A percentile compares a stretch with the other conserved stretches of the same genome.
Conservation (phyloP, 768 basidiomycete genomes). For the Lyophyllum decastes region DNA sequence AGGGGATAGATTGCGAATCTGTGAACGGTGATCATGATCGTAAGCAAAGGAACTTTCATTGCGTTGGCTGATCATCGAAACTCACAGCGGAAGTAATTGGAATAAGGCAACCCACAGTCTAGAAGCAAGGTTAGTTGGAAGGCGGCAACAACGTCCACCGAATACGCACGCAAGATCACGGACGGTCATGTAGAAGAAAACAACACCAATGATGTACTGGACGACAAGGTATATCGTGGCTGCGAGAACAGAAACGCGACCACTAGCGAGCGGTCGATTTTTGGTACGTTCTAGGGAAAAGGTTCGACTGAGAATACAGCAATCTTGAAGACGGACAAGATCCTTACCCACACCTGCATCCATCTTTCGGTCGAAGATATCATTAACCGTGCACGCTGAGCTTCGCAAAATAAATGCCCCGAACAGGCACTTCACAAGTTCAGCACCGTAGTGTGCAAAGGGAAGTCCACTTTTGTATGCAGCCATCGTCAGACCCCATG, state of each 20-base stretch:
- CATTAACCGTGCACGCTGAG: slow-evolving; percentile 57
- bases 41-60: background rate
- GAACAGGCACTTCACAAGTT: slow-evolving; percentile 35
- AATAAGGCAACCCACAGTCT: slow-evolving; percentile 45
- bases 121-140: background rate
- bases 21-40: background rate
- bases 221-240: slow-evolving; percentile 41
- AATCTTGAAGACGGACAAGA: background rate
- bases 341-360: slow-evolving; percentile 54
- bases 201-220: slow-evolving; percentile 41
- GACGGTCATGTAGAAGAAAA: slow-evolving; percentile 33
- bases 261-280: slow-evolving; percentile 48
- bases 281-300: slow-evolving; percentile 45
- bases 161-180: slow-evolving; percentile 18
- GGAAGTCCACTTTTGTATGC: slow-evolving; percentile 37
- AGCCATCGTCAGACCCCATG: slow-evolving; percentile 55
- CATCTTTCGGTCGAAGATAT: slow-evolving; percentile 53
- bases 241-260: slow-evolving; percentile 43
- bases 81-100: slow-evolving; percentile 48
- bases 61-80: background rate
- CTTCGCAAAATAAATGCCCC: slow-evolving; percentile 44
- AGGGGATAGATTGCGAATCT: slow-evolving; percentile 52
- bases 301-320: background rate
- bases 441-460: slow-evolving; percentile 27
- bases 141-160: background rate